phyloP scores from a whole-genome alignment of 169 alveolate genomes.

The Plasmodium billcollinsi region DNA sequence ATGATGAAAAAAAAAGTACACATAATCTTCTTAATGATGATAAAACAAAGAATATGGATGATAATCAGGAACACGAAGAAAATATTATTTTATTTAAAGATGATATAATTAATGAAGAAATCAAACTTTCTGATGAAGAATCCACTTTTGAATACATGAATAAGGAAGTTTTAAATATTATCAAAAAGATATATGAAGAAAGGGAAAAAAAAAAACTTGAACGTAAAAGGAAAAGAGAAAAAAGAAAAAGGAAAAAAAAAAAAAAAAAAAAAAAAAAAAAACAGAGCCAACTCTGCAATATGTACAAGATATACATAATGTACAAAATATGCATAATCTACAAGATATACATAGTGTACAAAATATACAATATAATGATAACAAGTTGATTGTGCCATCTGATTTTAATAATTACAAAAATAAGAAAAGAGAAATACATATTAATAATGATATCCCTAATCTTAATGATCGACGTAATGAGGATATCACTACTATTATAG shows the following conservation, averaged over 20 bases:
- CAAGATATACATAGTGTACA: too few species aligned
- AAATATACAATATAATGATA: too few species aligned
- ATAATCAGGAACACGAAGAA: not conserved
- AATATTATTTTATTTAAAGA: not conserved
- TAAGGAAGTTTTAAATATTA: not conserved
- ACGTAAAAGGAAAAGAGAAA: not conserved
- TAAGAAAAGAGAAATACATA: not conserved
- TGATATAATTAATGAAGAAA: not conserved
- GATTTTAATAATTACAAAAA: too few species aligned
- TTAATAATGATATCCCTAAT: not conserved
- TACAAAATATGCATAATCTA: too few species aligned
- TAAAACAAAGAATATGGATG: not conserved
- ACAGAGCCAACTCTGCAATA: too few species aligned
- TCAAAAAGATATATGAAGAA: slow-evolving; percentile 10
- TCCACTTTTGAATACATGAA: not conserved
- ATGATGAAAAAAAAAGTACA: too few species aligned
- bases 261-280: not conserved
- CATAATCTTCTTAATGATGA: too few species aligned
- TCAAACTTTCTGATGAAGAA: not conserved
- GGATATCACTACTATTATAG: not conserved
- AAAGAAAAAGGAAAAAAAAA: not conserved
- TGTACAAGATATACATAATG: not conserved
- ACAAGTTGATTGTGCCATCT: too few species aligned
- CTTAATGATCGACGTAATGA: not conserved
- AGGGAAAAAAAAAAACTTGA: not conserved